phyloP scores from a whole-genome alignment of 2,329 filamentous ascomycete species.

The Xylaria sp. region DNA sequence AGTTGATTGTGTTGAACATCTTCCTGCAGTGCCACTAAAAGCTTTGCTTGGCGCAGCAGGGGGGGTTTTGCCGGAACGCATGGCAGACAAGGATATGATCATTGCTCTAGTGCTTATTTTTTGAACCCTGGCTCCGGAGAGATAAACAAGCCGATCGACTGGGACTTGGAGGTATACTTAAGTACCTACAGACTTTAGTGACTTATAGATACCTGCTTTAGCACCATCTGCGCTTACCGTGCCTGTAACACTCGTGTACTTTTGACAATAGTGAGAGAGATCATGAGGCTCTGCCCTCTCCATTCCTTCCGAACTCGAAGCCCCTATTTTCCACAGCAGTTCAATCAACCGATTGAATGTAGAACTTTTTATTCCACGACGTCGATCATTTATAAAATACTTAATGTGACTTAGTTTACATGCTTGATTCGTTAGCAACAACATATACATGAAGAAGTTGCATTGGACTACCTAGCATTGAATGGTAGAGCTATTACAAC shows the following conservation, averaged over 20 bases:
- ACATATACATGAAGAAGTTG: not conserved
- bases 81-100: conserved; percentile 40
- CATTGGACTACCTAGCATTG: not conserved
- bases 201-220: conserved; percentile 19
- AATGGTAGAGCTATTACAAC: not conserved
- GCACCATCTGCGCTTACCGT: not conserved
- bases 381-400: conserved; percentile 30
- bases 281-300: conserved; percentile 41
- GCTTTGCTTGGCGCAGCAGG: conserved; percentile 27
- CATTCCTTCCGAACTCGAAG: conserved; percentile 37
- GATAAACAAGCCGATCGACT: conserved; percentile 46
- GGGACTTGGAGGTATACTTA: conserved; percentile 6
- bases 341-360: conserved; percentile 6
- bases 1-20: conserved; percentile 9
- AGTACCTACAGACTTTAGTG: not conserved
- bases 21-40: conserved; percentile 30
- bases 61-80: conserved; percentile 40
- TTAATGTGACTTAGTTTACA: not conserved
- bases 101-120: conserved; percentile 47
- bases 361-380: not conserved
- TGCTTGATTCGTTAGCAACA: not conserved
- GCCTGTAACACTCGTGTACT: conserved; percentile 14
- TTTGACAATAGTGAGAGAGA: conserved; percentile 1
- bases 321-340: conserved; percentile 43
- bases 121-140: conserved; percentile 44